Percentiles rank a stretch among this genome's conserved stretches.
phyloP scores from a whole-genome alignment of 2,329 filamentous ascomycete genomes.

The Epichloe elymi region DNA sequence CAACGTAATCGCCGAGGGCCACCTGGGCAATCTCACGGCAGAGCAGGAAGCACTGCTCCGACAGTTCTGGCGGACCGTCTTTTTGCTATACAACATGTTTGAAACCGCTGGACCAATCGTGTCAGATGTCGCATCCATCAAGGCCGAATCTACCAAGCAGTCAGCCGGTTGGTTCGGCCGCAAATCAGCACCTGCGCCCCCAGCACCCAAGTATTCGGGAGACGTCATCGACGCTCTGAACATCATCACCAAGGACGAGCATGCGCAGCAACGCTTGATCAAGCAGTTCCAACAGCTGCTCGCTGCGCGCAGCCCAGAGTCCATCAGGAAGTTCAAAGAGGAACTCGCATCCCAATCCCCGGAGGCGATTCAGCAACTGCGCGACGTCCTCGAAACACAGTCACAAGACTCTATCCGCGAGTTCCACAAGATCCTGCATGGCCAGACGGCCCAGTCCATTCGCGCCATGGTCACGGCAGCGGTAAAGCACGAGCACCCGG shows the following conservation, averaged over 20 bases:
- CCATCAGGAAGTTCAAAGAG: constrained; percentile 2
- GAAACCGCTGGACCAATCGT: not conserved
- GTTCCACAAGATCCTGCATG: constrained; percentile 1
- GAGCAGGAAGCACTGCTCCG: not conserved
- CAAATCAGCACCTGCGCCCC: not conserved
- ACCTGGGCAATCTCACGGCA: constrained; percentile 2
- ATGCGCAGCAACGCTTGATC: not conserved
- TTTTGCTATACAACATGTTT: constrained; percentile 1
- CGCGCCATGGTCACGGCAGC: constrained; percentile 9
- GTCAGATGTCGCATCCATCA: not conserved
- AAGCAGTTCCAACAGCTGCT: not conserved
- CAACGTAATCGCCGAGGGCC: not conserved
- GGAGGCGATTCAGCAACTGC: constrained; percentile 1
- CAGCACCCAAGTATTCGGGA: not conserved
- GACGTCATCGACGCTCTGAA: not conserved
- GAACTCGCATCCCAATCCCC: not conserved
- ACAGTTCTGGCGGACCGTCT: not conserved
- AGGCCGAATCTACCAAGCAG: not conserved
- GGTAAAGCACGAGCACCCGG: constrained; percentile 20
- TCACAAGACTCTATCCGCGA: not conserved
- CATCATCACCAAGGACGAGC: not conserved
- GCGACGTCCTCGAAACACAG: not conserved
- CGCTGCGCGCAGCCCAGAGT: not conserved
- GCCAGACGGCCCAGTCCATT: not conserved
- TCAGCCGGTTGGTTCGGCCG: not conserved